A percentile compares a stretch with the other conserved stretches of the same genome.
phyloP scores from a whole-genome alignment of 108 stramenopile genomes.

The Fistulifera pelliculosa region DNA sequence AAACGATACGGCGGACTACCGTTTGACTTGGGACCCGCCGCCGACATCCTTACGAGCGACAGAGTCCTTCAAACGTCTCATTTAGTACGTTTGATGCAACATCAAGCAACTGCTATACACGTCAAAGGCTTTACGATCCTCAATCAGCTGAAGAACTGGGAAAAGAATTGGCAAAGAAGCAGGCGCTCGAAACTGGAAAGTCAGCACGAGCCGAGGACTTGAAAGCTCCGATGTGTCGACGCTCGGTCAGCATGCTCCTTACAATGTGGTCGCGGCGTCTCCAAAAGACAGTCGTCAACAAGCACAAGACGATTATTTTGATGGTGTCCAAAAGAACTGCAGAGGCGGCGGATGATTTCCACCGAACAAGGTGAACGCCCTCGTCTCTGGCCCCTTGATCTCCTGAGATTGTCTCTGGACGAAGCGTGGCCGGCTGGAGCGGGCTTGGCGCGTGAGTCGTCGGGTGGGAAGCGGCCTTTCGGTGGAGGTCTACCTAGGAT shows the following conservation, averaged over 20 bases:
- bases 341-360: constrained; percentile 21
- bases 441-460: constrained; percentile 33
- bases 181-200: constrained; percentile 52
- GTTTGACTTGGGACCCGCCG: constrained; percentile 16
- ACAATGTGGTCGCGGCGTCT: constrained; percentile 68
- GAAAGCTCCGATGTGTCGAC: constrained; percentile 76
- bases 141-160: constrained; percentile 40
- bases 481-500: constrained; percentile 80
- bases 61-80: constrained; percentile 11
- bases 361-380: not conserved
- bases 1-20: constrained; percentile 32
- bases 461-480: constrained; percentile 23
- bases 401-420: constrained; percentile 67
- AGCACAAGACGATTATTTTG: constrained; percentile 51
- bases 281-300: constrained; percentile 21
- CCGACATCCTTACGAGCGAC: constrained; percentile 17
- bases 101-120: constrained; percentile 60
- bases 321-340: constrained; percentile 57
- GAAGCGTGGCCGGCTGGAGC: constrained; percentile 71
- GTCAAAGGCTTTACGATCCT: constrained; percentile 46
- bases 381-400: constrained; percentile 70
- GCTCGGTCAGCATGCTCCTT: constrained; percentile 68
- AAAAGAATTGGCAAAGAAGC: constrained; percentile 27
- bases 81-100: constrained; percentile 22
- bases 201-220: constrained; percentile 51